Conservation (phyloP, 345 rosid genomes). For the Trapa bicornis region DNA sequence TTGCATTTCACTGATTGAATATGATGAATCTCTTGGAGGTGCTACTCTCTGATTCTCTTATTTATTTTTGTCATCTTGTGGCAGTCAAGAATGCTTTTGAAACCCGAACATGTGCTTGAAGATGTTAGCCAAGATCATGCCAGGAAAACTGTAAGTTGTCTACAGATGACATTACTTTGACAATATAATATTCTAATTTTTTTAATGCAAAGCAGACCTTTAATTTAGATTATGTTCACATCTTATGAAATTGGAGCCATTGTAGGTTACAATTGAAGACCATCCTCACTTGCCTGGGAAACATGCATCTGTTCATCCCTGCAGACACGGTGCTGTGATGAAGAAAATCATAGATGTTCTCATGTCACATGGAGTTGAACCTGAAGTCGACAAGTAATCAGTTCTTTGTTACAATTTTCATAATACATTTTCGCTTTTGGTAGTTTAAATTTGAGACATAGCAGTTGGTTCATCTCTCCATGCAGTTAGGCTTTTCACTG, state of each 20-base stretch:
- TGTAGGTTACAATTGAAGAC: constrained; percentile 87
- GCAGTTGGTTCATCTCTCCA: neutral
- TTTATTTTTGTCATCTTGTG: constrained; percentile 3
- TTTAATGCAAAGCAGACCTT: neutral
- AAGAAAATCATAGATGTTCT: constrained; percentile 93
- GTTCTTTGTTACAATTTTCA: neutral
- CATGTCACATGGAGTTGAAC: constrained; percentile 95
- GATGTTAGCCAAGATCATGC: constrained; percentile 97
- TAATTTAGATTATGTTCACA: neutral
- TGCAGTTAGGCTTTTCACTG: neutral
- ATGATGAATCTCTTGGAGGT: neutral
- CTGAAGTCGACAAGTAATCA: constrained; percentile 89
- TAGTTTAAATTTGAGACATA: neutral
- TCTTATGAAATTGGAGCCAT: neutral
- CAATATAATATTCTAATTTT: neutral
- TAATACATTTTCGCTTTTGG: neutral
- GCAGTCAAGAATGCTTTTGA: constrained; percentile 80
- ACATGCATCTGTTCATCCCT: constrained; percentile 98
- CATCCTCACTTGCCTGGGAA: constrained; percentile 97
- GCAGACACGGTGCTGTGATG: constrained; percentile 98
- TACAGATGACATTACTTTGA: neutral
- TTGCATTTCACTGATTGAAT: neutral
- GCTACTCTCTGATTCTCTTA: neutral
- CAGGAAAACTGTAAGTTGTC: constrained; percentile 53
- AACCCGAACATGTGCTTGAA: constrained; percentile 78